Evolutionary conservation across 805 yeast species (phyloP).

Genomic region (Clavispora vitiphila): DNA sequence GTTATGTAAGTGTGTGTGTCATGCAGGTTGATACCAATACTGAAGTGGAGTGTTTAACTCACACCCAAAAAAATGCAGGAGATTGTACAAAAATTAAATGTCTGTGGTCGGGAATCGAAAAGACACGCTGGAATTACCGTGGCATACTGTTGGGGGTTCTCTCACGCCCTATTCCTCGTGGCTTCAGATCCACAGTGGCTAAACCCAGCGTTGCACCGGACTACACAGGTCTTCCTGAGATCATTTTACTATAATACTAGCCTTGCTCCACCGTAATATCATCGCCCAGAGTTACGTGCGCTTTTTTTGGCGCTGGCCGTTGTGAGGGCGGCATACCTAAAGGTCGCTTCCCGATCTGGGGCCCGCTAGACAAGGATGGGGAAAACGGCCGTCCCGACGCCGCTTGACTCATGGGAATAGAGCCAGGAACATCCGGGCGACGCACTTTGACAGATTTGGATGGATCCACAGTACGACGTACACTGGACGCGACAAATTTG

Average conservation of each 20-base stretch:
- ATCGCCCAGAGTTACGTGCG: conserved; percentile 15
- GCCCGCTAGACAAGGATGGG: not conserved
- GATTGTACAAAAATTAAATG: no score
- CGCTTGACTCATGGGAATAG: conserved; percentile 9
- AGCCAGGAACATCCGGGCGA: conserved; percentile 27
- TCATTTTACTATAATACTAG: not conserved
- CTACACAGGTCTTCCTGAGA: not conserved
- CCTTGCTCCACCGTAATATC: not conserved
- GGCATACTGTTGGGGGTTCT: no score
- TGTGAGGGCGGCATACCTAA: conserved; percentile 32
- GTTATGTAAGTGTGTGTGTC: not conserved
- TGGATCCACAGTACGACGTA: conserved; percentile 57
- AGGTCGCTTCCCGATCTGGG: conserved; percentile 21
- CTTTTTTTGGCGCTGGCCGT: conserved; percentile 20
- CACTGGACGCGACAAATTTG: conserved; percentile 44
- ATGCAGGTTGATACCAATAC: not conserved
- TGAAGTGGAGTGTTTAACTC: no score
- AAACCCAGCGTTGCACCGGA: no score
- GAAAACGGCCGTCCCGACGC: conserved; percentile 4
- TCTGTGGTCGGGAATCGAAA: no score
- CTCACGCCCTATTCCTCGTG: no score
- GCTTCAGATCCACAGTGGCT: no score
- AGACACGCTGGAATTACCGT: no score
- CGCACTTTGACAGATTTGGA: conserved; percentile 61
- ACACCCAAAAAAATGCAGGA: no score